phyloP scores from a whole-genome alignment of 1,284 basidiomycete genomes.

The Salmacisia buchloeana region DNA sequence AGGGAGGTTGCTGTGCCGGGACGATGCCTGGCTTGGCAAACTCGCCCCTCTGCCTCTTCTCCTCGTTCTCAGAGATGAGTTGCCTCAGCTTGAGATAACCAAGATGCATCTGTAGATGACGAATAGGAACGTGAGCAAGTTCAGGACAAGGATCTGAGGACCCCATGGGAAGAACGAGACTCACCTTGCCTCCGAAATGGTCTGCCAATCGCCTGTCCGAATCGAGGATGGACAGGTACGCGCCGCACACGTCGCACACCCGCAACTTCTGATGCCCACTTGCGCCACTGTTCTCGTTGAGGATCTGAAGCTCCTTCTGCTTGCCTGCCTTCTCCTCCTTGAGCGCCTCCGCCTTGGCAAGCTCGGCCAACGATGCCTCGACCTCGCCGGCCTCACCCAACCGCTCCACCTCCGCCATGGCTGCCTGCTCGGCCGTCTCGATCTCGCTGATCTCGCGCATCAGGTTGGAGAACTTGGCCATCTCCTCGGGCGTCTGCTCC shows the following conservation, averaged over 20 bases:
- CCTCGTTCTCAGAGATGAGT: slow-evolving; percentile 68
- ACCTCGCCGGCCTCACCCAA: slow-evolving; percentile 97
- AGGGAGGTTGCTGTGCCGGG: slow-evolving; percentile 4
- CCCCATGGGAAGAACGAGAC: slow-evolving; percentile 28
- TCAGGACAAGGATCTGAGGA: background rate
- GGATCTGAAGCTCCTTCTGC: slow-evolving; percentile 89
- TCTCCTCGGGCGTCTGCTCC: slow-evolving; percentile 99
- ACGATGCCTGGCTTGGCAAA: slow-evolving; percentile 8
- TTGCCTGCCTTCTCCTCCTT: slow-evolving; percentile 94
- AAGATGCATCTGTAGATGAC: slow-evolving; percentile 75
- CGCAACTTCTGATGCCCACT: slow-evolving; percentile 98
- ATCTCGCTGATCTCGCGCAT: slow-evolving; percentile 99
- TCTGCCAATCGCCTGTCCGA: slow-evolving; percentile 97
- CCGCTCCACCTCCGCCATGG: slow-evolving; percentile 94
- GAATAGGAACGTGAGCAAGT: background rate
- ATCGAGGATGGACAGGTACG: slow-evolving; percentile 93
- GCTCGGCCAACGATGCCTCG: slow-evolving; percentile 94
- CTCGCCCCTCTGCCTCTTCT: slow-evolving; percentile 15
- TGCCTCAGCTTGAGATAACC: slow-evolving; percentile 96
- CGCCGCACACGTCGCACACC: slow-evolving; percentile 98
- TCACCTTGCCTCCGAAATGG: slow-evolving; percentile 97
- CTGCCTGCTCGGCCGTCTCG: slow-evolving; percentile 94
- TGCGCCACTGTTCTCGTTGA: slow-evolving; percentile 96
- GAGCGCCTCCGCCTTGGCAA: slow-evolving; percentile 92
- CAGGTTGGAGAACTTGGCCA: slow-evolving; percentile 93